These are phyloP conservation scores for Plectosphaerella cucumerina DNA, from an alignment of 2,329 filamentous ascomycete species.

Conservation along the genomic window DNA sequence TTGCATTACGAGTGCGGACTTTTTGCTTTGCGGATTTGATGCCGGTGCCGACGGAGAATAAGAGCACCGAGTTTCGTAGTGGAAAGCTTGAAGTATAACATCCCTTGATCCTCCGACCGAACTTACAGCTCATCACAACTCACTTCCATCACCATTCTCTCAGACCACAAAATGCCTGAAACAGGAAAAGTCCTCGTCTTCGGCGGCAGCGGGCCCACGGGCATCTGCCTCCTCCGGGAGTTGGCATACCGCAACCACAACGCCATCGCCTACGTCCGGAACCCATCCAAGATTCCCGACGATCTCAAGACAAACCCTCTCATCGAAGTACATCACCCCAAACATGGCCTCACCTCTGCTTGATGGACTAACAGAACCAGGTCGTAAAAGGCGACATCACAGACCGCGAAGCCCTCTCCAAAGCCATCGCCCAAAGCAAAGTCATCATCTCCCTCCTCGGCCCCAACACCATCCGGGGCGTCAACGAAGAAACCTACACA, in stretches of 20 bases:
- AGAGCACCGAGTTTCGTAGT: no score
- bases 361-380: slow-evolving; percentile 6
- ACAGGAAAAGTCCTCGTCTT: slow-evolving; percentile 19
- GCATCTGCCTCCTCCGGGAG: slow-evolving; percentile 23
- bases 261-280: slow-evolving; percentile 17
- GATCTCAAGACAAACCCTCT: slow-evolving; percentile 14
- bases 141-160: no score
- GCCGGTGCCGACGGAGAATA: no score
- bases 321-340: slow-evolving; percentile 11
- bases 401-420: slow-evolving; percentile 12
- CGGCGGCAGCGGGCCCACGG: slow-evolving; percentile 25
- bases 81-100: no score
- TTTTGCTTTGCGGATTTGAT: no score
- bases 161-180: not conserved
- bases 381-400: slow-evolving; percentile 19
- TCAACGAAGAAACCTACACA: slow-evolving; percentile 6
- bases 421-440: slow-evolving; percentile 8
- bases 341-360: not conserved
- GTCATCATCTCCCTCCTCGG: slow-evolving; percentile 19
- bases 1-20: no score
- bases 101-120: no score
- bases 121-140: no score
- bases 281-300: slow-evolving; percentile 16
- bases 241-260: slow-evolving; percentile 19
- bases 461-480: slow-evolving; percentile 8